Conservation (phyloP, 257 asterid genomes). For the Solanum etuberosum region DNA sequence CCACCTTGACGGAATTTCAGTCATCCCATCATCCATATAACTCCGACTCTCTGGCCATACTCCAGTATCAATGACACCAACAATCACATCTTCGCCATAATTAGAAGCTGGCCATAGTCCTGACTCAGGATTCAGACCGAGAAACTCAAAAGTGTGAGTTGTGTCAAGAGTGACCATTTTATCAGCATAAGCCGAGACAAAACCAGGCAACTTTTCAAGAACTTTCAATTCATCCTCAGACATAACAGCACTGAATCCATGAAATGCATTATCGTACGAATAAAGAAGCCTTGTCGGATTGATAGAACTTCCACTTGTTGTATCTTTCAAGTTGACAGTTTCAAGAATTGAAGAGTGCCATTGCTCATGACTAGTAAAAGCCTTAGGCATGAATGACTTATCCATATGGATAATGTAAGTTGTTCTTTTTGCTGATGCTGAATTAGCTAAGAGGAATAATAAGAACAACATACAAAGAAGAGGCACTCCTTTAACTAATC, state of each 20-base stretch:
- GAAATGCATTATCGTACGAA: constrained; percentile 40
- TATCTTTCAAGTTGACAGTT: constrained; percentile 2
- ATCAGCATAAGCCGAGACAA: constrained; percentile 34
- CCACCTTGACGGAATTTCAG: constrained; percentile 39
- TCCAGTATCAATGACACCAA: constrained; percentile 45
- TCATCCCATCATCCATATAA: constrained; percentile 41
- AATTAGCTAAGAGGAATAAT: constrained; percentile 1
- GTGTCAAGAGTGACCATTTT: constrained; percentile 29
- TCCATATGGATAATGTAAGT: constrained; percentile 43
- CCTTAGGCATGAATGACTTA: constrained; percentile 36
- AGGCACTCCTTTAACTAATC: constrained; percentile 1
- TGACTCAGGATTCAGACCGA: constrained; percentile 21
- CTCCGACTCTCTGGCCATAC: constrained; percentile 61
- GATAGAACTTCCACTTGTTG: not conserved
- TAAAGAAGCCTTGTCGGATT: constrained; percentile 18
- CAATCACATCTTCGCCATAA: constrained; percentile 39
- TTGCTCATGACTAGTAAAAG: constrained; percentile 17
- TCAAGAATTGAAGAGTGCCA: constrained; percentile 34
- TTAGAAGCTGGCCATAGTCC: constrained; percentile 55
- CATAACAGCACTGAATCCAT: constrained; percentile 46
- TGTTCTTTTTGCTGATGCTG: constrained; percentile 19
- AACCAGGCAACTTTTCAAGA: constrained; percentile 36
- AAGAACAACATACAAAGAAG: constrained; percentile 16
- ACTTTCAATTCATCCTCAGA: constrained; percentile 24
- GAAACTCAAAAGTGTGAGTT: constrained; percentile 38